phyloP scores from a whole-genome alignment of 1,284 basidiomycete genomes.

The Puccinia polysora region DNA sequence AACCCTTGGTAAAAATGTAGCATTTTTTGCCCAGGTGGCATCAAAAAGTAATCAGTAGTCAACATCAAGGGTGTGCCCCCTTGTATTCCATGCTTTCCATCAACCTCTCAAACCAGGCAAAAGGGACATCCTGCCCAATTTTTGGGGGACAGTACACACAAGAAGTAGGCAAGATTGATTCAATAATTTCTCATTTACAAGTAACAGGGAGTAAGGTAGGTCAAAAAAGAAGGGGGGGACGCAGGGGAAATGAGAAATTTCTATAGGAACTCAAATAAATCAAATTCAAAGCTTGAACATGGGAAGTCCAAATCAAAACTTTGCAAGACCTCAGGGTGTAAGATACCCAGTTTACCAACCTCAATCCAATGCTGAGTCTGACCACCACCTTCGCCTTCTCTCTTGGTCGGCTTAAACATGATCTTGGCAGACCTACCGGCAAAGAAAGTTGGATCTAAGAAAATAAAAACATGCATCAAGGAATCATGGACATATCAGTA shows the following conservation, averaged over 20 bases:
- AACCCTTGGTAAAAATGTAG: too few species aligned
- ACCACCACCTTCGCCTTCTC: constrained; percentile 49
- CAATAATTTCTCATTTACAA: too few species aligned
- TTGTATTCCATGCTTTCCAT: too few species aligned
- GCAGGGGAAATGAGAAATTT: background rate
- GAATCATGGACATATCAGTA: background rate
- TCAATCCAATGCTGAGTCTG: constrained; percentile 59
- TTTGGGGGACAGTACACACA: too few species aligned
- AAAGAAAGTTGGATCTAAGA: constrained; percentile 80
- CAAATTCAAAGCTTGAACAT: constrained; percentile 92
- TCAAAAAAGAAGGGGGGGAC: too few species aligned
- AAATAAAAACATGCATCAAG: background rate
- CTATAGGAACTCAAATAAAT: constrained; percentile 85
- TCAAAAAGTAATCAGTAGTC: too few species aligned
- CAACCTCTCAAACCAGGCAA: too few species aligned
- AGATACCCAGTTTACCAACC: constrained; percentile 78
- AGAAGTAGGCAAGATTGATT: too few species aligned
- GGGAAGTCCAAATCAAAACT: constrained; percentile 91
- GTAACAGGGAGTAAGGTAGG: too few species aligned
- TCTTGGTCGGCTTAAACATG: constrained; percentile 66
- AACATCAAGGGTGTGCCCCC: too few species aligned
- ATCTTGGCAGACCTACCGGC: constrained; percentile 88
- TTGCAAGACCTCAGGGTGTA: constrained; percentile 82
- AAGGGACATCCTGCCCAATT: too few species aligned
- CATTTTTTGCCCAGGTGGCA: too few species aligned